phyloP scores from a whole-genome alignment of 2,329 filamentous ascomycete genomes.

The Helotiales sp. region DNA sequence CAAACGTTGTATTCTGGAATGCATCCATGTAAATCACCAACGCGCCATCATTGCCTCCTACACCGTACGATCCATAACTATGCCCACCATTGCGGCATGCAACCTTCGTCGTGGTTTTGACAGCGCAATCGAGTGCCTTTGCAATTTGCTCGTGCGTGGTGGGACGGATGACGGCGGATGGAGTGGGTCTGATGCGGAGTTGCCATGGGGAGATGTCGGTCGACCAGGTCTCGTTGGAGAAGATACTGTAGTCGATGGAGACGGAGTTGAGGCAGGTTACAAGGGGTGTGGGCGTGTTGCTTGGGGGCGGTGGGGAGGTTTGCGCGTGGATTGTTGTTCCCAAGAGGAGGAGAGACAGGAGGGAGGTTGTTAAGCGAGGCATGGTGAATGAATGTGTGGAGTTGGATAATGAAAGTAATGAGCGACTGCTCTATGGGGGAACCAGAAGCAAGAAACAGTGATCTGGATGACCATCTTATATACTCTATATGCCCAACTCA shows the following conservation, averaged over 20 bases:
- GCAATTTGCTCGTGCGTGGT: conserved; percentile 2
- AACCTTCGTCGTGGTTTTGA: neutral
- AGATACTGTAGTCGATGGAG: neutral
- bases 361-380: neutral
- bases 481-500: neutral
- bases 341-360: neutral
- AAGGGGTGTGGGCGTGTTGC: neutral
- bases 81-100: conserved; percentile 15
- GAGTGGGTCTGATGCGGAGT: conserved; percentile 11
- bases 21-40: conserved; percentile 17
- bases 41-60: conserved; percentile 16
- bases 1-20: conserved; percentile 1
- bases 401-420: neutral
- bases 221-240: conserved; percentile 4
- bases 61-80: conserved; percentile 12
- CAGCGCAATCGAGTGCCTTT: neutral
- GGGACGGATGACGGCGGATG: conserved; percentile 8
- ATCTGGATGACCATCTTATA: neutral
- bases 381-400: neutral
- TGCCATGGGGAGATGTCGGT: conserved; percentile 11
- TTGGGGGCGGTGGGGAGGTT: neutral
- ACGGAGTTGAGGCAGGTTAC: neutral
- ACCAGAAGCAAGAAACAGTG: neutral
- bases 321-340: neutral
- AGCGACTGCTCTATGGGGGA: neutral